A percentile compares a stretch with the other conserved stretches of the same genome.
These are phyloP conservation scores for Fomes fomentarius DNA, from an alignment of 1,284 basidiomycete species.

Conservation along the genomic window DNA sequence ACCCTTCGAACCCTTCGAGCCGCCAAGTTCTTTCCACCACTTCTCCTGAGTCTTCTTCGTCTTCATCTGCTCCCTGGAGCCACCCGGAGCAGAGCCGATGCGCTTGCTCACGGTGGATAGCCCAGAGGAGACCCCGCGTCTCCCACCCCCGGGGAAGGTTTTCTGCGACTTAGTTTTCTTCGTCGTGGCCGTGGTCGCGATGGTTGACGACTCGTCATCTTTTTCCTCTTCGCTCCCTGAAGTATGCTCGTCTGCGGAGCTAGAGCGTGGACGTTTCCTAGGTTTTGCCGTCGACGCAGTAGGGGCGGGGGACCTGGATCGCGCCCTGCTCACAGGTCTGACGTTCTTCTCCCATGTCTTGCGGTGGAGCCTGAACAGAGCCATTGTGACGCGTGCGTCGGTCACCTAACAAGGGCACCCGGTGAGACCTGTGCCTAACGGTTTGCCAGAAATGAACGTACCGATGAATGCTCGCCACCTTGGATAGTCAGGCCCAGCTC, in stretches of 20 bases:
- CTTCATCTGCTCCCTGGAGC: not conserved
- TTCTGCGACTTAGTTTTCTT: constrained; percentile 18
- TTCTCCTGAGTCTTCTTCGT: constrained; percentile 33
- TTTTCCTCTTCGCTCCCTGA: constrained; percentile 23
- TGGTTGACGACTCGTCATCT: constrained; percentile 1
- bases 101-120: constrained; percentile 61
- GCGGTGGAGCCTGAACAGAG: constrained; percentile 87
- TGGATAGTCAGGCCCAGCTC: constrained; percentile 89
- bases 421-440: no score
- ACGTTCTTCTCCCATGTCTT: constrained; percentile 77
- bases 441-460: constrained; percentile 45
- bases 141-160: constrained; percentile 54
- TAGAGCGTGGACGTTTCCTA: constrained; percentile 32
- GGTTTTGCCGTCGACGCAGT: not conserved
- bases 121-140: constrained; percentile 74
- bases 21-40: constrained; percentile 54
- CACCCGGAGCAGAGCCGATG: constrained; percentile 3
- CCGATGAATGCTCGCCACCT: constrained; percentile 85
- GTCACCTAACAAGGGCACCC: constrained; percentile 60
- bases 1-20: constrained; percentile 23
- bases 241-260: not conserved
- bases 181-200: constrained; percentile 6
- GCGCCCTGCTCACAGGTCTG: constrained; percentile 1
- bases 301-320: constrained; percentile 20
- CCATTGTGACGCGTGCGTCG: constrained; percentile 96